These are phyloP conservation scores for Cercophora newfieldiana DNA, from an alignment of 495 filamentous ascomycete genomes.

Conservation along the genomic window DNA sequence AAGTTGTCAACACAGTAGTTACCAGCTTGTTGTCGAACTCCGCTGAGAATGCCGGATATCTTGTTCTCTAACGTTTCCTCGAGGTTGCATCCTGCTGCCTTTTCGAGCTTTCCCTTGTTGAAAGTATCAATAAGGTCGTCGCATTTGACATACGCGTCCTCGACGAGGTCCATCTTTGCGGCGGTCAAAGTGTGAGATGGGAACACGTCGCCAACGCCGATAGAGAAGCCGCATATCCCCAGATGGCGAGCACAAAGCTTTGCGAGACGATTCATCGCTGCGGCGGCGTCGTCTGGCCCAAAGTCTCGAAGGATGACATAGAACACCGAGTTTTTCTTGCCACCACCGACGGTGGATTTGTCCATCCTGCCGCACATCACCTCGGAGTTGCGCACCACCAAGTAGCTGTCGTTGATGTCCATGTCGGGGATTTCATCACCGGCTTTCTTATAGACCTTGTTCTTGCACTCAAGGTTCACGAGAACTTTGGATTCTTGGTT, in stretches of 20 bases:
- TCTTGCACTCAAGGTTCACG: conserved; percentile 92
- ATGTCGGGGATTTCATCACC: conserved; percentile 64
- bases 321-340: conserved; percentile 97
- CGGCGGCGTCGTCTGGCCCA: conserved; percentile 82
- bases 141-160: conserved; percentile 75
- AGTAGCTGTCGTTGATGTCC: conserved; percentile 78
- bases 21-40: conserved; percentile 86
- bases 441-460: conserved; percentile 69
- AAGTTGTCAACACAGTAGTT: conserved; percentile 87
- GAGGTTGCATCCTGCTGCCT: conserved; percentile 84
- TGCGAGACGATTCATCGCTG: conserved; percentile 91
- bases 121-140: conserved; percentile 82
- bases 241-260: conserved; percentile 88
- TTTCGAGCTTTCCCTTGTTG: conserved; percentile 73
- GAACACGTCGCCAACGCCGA: conserved; percentile 91
- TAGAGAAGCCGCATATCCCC: conserved; percentile 90
- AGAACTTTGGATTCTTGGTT: conserved; percentile 75
- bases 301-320: conserved; percentile 95
- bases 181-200: conserved; percentile 66
- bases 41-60: conserved; percentile 87
- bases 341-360: conserved; percentile 89
- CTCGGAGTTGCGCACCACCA: conserved; percentile 93
- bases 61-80: conserved; percentile 88
- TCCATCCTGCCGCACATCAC: conserved; percentile 99
- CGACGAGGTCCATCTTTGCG: conserved; percentile 73